These are phyloP conservation scores for Puccinia coronata DNA, from an alignment of 1,284 basidiomycete species.

Conservation along the genomic window DNA sequence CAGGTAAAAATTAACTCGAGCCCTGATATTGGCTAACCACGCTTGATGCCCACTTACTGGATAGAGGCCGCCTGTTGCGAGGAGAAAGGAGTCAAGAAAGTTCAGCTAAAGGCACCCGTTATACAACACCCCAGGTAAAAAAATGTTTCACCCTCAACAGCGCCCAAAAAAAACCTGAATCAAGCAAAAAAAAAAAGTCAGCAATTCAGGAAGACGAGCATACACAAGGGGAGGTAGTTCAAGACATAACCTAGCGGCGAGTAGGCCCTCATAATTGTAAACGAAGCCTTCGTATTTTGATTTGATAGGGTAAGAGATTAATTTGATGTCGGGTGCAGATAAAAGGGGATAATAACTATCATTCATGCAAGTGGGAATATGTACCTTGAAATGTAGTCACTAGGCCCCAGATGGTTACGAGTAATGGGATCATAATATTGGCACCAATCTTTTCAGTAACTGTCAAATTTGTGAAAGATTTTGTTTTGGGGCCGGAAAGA, in stretches of 20 bases:
- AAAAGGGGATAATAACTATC: no score
- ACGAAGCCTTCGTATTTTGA: conserved; percentile 29
- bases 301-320: background rate
- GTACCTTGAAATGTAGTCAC: conserved; percentile 45
- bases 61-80: conserved; percentile 38
- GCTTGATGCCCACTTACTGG: conserved; percentile 19
- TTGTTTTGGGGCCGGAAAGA: background rate
- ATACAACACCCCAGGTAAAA: no score
- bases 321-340: background rate
- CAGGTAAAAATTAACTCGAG: background rate
- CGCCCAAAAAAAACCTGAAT: conserved; percentile 43
- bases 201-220: background rate
- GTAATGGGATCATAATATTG: conserved; percentile 31
- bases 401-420: conserved; percentile 40
- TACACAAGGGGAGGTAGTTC: background rate
- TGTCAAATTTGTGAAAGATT: background rate
- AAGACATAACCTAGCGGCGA: conserved; percentile 18
- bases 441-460: conserved; percentile 39
- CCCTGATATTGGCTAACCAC: background rate
- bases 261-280: conserved; percentile 31
- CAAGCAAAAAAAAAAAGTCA: no score
- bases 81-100: background rate
- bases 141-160: conserved; percentile 30
- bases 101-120: background rate
- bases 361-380: background rate